These are phyloP conservation scores for Clarireedia hainanense DNA, from an alignment of 2,329 filamentous ascomycete species.

Conservation along the genomic window DNA sequence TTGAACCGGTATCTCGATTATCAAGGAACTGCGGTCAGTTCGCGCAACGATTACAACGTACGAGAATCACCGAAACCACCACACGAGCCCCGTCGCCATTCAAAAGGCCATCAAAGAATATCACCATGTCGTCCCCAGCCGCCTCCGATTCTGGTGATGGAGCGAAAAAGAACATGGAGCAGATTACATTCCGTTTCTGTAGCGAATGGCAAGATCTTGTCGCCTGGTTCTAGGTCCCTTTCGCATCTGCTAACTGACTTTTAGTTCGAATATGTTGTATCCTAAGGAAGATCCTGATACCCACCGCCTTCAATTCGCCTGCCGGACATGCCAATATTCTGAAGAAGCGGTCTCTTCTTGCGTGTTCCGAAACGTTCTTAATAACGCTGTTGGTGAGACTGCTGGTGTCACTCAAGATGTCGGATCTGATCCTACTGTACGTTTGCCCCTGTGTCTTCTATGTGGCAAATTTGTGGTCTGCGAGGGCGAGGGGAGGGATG, in stretches of 20 bases:
- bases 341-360: slow-evolving; percentile 82
- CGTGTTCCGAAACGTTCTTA: slow-evolving; percentile 91
- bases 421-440: slow-evolving; percentile 95
- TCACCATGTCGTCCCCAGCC: slow-evolving; percentile 49
- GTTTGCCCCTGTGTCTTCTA: slow-evolving; percentile 47
- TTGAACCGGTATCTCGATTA: no score
- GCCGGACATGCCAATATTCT: slow-evolving; percentile 88
- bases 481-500: slow-evolving; percentile 22
- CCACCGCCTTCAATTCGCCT: slow-evolving; percentile 86
- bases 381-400: slow-evolving; percentile 86
- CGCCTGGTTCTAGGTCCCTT: slow-evolving; percentile 10
- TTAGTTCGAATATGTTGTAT: slow-evolving; percentile 90
- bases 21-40: neutral
- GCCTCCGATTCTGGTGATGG: slow-evolving; percentile 41
- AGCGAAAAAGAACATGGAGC: slow-evolving; percentile 49
- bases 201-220: slow-evolving; percentile 66
- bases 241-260: slow-evolving; percentile 16
- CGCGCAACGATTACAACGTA: no score
- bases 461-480: slow-evolving; percentile 41
- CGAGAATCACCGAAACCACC: neutral
- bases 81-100: neutral
- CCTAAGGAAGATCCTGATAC: slow-evolving; percentile 85
- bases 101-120: neutral
- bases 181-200: slow-evolving; percentile 96
- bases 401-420: slow-evolving; percentile 97